phyloP scores from a whole-genome alignment of 129 eudicot species.

The Gnaphalium uliginosum region DNA sequence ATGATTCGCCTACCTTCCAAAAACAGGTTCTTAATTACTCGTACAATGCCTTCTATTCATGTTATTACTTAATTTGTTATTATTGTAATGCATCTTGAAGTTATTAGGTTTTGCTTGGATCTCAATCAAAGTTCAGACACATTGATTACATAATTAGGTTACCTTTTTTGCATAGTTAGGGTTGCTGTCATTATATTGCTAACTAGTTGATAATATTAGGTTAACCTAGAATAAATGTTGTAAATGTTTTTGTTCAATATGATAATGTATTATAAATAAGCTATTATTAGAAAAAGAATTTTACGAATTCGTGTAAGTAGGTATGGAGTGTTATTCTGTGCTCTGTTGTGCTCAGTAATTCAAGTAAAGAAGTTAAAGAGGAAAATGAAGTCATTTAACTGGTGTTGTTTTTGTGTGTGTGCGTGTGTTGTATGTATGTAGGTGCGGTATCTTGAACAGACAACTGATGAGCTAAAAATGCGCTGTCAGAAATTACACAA shows the following conservation, averaged over 20 bases:
- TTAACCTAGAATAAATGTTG: neutral
- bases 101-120: slow-evolving; percentile 25
- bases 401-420: slow-evolving; percentile 4
- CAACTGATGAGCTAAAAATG: slow-evolving; percentile 75
- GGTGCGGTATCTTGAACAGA: slow-evolving; percentile 77
- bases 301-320: neutral
- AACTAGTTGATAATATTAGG: neutral
- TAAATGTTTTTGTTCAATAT: neutral
- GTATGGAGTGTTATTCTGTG: neutral
- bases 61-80: neutral
- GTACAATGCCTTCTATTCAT: neutral
- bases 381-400: neutral
- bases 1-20: slow-evolving; percentile 95
- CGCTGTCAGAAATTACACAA: slow-evolving; percentile 88
- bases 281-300: neutral
- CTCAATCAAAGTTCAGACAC: neutral
- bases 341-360: neutral
- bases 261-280: neutral
- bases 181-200: neutral
- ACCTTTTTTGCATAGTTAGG: neutral
- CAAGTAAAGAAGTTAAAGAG: neutral
- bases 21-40: slow-evolving; percentile 54
- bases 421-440: too few relatives aligned
- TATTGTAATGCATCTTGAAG: slow-evolving; percentile 12
- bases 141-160: neutral